phyloP scores from a whole-genome alignment of 1,284 basidiomycete species.

The Papiliotrema nemorosa region DNA sequence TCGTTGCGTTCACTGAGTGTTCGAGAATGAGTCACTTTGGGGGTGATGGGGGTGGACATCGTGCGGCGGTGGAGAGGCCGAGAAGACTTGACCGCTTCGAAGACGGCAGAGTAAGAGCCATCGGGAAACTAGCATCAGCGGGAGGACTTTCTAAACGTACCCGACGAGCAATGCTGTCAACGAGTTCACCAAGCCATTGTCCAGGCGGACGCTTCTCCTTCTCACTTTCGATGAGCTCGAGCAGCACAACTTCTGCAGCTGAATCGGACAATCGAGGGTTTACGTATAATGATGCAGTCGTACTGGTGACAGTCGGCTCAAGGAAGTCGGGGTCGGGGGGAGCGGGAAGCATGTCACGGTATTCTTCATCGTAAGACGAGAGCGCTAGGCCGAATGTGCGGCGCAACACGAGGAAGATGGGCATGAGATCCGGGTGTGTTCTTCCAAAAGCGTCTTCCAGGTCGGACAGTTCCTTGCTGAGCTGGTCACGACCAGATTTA shows the following conservation, averaged over 20 bases:
- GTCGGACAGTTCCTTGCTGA: slow-evolving; percentile 46
- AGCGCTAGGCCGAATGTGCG: slow-evolving; percentile 38
- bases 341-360: slow-evolving; percentile 36
- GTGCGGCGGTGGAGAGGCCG: too few species aligned
- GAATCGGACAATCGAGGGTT: slow-evolving; percentile 41
- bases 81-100: slow-evolving; percentile 24
- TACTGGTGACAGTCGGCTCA: slow-evolving; percentile 43
- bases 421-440: slow-evolving; percentile 25
- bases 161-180: slow-evolving; percentile 24
- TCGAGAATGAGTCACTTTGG: neutral
- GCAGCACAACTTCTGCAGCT: slow-evolving; percentile 33
- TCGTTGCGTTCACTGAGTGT: neutral
- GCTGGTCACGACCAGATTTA: slow-evolving; percentile 41
- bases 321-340: slow-evolving; percentile 36
- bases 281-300: slow-evolving; percentile 45
- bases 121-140: slow-evolving; percentile 38
- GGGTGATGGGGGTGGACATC: too few species aligned
- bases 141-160: slow-evolving; percentile 26
- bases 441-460: slow-evolving; percentile 40
- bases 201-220: slow-evolving; percentile 27
- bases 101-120: slow-evolving; percentile 38
- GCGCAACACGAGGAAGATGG: slow-evolving; percentile 36
- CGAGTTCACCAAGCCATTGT: slow-evolving; percentile 22
- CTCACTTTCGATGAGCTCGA: slow-evolving; percentile 45
- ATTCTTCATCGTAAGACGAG: slow-evolving; percentile 25